phyloP scores from a whole-genome alignment of 202 grass and related monocot genomes.

The Schoenoplectus triqueter region DNA sequence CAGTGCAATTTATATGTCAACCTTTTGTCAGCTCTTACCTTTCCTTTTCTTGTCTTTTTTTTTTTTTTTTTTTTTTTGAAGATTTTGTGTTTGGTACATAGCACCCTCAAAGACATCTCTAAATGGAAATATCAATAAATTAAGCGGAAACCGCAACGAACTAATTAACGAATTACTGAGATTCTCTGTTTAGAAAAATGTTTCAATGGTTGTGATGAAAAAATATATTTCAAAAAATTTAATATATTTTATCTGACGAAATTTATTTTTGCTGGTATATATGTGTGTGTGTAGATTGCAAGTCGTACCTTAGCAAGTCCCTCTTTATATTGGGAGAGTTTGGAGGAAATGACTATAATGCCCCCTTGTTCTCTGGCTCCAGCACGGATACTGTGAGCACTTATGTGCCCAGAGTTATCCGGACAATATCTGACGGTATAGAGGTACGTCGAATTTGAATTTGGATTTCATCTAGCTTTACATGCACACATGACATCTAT shows the following conservation, averaged over 20 bases:
- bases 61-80: neutral
- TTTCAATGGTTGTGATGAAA: too few relatives aligned
- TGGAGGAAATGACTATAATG: slow-evolving; percentile 92
- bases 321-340: slow-evolving; percentile 82
- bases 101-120: neutral
- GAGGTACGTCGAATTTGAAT: slow-evolving; percentile 45
- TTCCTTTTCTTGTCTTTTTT: neutral
- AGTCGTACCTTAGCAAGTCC: slow-evolving; percentile 55
- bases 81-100: neutral
- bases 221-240: neutral
- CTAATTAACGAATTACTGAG: neutral
- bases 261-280: neutral
- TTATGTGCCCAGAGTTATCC: slow-evolving; percentile 57
- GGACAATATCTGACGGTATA: slow-evolving; percentile 50
- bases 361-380: slow-evolving; percentile 54
- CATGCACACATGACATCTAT: neutral
- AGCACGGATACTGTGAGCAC: slow-evolving; percentile 48
- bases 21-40: neutral
- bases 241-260: too few relatives aligned
- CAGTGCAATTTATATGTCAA: neutral
- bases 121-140: neutral
- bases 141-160: neutral
- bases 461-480: too few relatives aligned
- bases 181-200: neutral
- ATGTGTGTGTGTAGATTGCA: slow-evolving; percentile 54